A percentile compares a stretch with the other conserved stretches of the same genome.
Conservation (phyloP, 176 grass and related monocot genomes). For the Zea luxurians region DNA sequence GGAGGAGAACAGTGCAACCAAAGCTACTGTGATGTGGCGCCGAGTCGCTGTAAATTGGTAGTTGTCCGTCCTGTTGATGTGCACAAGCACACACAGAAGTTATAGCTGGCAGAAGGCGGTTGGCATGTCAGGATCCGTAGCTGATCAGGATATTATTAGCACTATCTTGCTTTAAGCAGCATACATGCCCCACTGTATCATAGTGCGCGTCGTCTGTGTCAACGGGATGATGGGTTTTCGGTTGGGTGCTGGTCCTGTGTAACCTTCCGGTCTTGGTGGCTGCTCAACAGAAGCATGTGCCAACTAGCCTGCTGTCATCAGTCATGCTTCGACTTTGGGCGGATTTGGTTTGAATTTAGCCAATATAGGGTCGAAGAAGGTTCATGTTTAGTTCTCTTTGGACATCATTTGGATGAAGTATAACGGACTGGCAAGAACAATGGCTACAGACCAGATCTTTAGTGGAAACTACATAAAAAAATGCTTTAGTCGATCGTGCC, state of each 20-base stretch:
- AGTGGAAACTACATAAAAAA: background rate
- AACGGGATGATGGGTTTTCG: slow-evolving; percentile 3
- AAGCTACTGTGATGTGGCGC: background rate
- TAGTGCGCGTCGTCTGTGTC: background rate
- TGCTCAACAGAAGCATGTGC: slow-evolving; percentile 13
- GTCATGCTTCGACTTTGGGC: too few species aligned
- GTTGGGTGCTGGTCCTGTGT: slow-evolving; percentile 10
- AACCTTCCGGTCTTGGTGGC: background rate
- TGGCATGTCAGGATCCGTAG: slow-evolving; percentile 28
- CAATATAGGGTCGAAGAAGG: background rate
- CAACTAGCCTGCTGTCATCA: background rate
- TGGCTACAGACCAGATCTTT: background rate
- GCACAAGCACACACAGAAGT: background rate
- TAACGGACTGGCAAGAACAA: background rate
- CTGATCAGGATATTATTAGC: background rate
- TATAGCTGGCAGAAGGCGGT: background rate
- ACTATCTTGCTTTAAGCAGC: slow-evolving; percentile 26
- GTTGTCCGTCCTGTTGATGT: background rate
- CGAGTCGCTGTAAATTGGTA: background rate
- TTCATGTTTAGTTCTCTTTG: background rate
- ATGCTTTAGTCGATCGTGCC: background rate
- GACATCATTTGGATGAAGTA: background rate
- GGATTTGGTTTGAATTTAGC: background rate
- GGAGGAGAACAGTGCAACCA: slow-evolving; percentile 4
- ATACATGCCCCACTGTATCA: slow-evolving; percentile 8